Base-by-base conservation (phyloP, 2,329 filamentous ascomycete genomes). In the Arachnopeziza araneosa region DNA sequence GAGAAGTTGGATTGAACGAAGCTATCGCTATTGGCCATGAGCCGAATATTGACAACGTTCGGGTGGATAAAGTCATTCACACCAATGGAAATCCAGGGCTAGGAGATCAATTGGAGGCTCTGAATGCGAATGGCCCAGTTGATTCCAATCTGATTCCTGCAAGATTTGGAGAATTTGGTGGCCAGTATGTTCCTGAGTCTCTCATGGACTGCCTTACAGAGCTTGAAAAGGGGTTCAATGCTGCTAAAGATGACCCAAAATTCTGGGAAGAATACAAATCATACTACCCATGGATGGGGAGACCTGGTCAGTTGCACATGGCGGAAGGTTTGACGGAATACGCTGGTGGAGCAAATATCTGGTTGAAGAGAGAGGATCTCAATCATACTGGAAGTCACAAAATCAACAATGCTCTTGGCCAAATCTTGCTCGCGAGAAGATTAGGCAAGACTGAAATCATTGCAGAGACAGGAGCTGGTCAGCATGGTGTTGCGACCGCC, bases 361-460 rank as follows among this genome's bases (percentile, higher is more conserved):
- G 93, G 88, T 79, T 99, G 67, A 99, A 99, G 83, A 86, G 95
- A 69, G 95, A 99, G 77, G 95, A 99, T 74, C 80, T 98, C 59
- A 98, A 98, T 77, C 95, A 99, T 75, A 98, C 95, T 9, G 95
- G 95, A 67, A 96, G 90, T 64, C 95, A 99, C 82, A 99, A 99
- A 83, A 98, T 99, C 81, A 99, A 99, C 81, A 99, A 99, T 71
- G 95, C 95, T 0, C 80, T 99, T 9, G 95, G 95, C 1, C 95
- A 99, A 75, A 86, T 97, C 54, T 83, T 99, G 17, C 79, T 99
- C 49, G 95, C 95, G 1, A 83, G 83, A 68, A 83, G 91, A 63
- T 78, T 99, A 54, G 95, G 95, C 55, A 99, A 99, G 83, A 97
- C 88, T 6, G 89, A 92, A 74, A 98, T 99, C 69, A 99, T 99